Base-by-base conservation (phyloP, 1,284 basidiomycete genomes). In the Trichosporon faecale region DNA sequence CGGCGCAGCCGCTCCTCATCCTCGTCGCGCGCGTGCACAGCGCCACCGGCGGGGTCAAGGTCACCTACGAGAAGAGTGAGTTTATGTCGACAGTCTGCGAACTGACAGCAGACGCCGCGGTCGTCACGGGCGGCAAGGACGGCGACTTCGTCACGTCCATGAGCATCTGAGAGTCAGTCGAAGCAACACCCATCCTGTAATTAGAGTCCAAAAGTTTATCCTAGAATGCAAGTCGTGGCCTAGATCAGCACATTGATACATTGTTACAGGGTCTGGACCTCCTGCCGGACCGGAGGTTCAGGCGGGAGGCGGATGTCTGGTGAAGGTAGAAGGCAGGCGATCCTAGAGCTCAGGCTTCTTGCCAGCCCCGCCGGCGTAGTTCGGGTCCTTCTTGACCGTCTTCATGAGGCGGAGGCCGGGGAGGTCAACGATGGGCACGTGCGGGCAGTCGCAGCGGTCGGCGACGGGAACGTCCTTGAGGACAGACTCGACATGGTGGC, bases 401-500 rank as follows among this genome's bases (percentile, higher is more conserved):
- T 61, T 61, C 57, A 61, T 61, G 57, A 61, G 14, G 57, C 57
- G 57, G 27, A 61, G 57, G 7, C 57, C 57, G 57, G 57, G 57
- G 9, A 61, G 29, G 57, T 61, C 57, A 7, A 61, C 72, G 12
- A 78, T 73, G 4, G 78, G 80, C 29, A 76, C 77, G 70, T 83
- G 82, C 35, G 76, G 75, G 70, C 82, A 83, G 29, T 74, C 66
- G 70, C 82, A 83, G 65, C 80, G 68, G 25, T 80, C 76, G 1
- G 67, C 68, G 40, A 72, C 66, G 25, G 78, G 74, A 0, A 82
- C 57, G 57, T 31, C 21, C 37, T 49, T 12, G 72, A 79, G 52
- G 64, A 81, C 82, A 18, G 70, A 74, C 70, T 82, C 81, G 65
- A 83, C 80, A 66, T 83, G 82, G n/a, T 72, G 69, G 25, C 82